A percentile compares a stretch with the other conserved stretches of the same genome.
Conservation (phyloP, 2,329 filamentous ascomycete species). For the Sarocladium brachiariae region DNA sequence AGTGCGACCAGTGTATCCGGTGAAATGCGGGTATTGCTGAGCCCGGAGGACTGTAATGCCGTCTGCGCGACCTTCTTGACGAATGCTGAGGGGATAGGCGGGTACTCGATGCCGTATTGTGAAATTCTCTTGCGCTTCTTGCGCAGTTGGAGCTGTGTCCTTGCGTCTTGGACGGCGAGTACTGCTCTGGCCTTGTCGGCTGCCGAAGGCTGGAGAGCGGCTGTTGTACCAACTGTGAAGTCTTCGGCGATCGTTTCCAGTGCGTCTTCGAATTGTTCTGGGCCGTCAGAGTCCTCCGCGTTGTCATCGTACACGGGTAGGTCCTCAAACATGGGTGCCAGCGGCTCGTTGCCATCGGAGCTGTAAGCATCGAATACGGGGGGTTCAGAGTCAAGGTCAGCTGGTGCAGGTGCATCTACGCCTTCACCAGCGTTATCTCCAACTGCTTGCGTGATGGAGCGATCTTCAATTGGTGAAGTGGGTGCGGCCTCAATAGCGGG, state of each 20-base stretch:
- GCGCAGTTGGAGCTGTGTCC: constrained; percentile 11
- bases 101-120: constrained; percentile 66
- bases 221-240: neutral
- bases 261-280: neutral
- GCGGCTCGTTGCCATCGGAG: neutral
- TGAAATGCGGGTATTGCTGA: constrained; percentile 60
- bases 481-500: constrained; percentile 21
- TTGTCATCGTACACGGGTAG: constrained; percentile 3
- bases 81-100: constrained; percentile 63
- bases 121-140: constrained; percentile 47
- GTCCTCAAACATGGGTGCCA: constrained; percentile 1
- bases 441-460: constrained; percentile 15
- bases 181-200: neutral
- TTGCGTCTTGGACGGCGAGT: constrained; percentile 12
- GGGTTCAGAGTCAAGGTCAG: neutral
- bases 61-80: constrained; percentile 68
- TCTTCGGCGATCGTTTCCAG: too few species aligned
- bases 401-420: constrained; percentile 1
- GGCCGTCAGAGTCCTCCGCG: neutral
- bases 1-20: constrained; percentile 69
- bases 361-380: constrained; percentile 2
- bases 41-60: constrained; percentile 60
- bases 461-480: constrained; percentile 21
- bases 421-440: constrained; percentile 14
- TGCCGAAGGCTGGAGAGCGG: neutral